A percentile compares a stretch with the other conserved stretches of the same genome.
Conservation (phyloP, 1,284 basidiomycete genomes). For the Ceratobasidium sp. region DNA sequence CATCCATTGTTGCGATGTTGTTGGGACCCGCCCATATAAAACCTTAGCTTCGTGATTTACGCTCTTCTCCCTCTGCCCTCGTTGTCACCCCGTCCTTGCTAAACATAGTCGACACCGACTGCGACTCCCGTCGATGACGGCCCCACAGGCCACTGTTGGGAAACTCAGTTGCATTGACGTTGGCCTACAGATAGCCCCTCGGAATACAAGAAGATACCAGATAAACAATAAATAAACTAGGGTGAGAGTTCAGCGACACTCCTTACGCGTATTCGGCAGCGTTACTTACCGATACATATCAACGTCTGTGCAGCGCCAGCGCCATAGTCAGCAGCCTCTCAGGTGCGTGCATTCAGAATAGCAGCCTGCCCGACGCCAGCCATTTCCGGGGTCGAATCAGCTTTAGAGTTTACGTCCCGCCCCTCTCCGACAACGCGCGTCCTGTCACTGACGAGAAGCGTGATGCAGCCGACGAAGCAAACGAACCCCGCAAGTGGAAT, state of each 20-base stretch:
- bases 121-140: neutral
- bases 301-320: too few relatives aligned
- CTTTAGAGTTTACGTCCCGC: neutral
- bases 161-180: neutral
- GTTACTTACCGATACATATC: neutral
- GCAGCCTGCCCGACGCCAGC: neutral
- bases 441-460: neutral
- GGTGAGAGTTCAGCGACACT: neutral
- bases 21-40: too few relatives aligned
- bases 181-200: neutral
- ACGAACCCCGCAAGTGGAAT: neutral
- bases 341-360: neutral
- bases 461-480: neutral
- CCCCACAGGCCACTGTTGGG: neutral
- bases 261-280: neutral
- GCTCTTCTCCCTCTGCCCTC: neutral
- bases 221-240: neutral
- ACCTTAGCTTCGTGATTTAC: neutral
- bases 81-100: neutral
- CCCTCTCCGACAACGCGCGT: neutral
- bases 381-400: neutral
- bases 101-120: neutral
- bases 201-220: slow-evolving; percentile 1
- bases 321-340: too few relatives aligned
- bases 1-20: neutral